phyloP scores from a whole-genome alignment of 2,329 filamentous ascomycete species.

The Exophiala spinifera region DNA sequence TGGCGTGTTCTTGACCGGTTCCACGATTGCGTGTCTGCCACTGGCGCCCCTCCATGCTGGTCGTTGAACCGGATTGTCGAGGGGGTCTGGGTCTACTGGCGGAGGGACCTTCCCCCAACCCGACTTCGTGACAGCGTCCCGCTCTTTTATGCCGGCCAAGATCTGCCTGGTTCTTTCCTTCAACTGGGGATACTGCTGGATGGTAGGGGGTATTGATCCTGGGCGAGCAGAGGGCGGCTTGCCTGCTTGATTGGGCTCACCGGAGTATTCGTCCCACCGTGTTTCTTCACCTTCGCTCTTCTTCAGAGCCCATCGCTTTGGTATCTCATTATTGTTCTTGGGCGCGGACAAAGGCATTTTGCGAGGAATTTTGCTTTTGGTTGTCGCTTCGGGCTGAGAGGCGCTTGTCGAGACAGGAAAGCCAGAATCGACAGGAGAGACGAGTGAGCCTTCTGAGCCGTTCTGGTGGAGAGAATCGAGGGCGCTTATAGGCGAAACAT shows the following conservation, averaged over 20 bases:
- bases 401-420: conserved; percentile 28
- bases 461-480: conserved; percentile 18
- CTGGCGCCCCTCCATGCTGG: conserved; percentile 69
- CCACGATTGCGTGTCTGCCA: conserved; percentile 63
- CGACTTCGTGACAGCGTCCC: conserved; percentile 34
- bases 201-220: conserved; percentile 27
- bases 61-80: conserved; percentile 47
- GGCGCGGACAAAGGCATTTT: conserved; percentile 29
- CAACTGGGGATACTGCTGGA: conserved; percentile 32
- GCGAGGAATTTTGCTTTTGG: conserved; percentile 24
- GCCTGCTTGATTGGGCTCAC: conserved; percentile 59
- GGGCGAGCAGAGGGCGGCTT: conserved; percentile 34
- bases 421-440: conserved; percentile 33
- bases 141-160: conserved; percentile 30
- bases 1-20: conserved; percentile 61
- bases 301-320: conserved; percentile 19
- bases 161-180: conserved; percentile 40
- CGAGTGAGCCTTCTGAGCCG: conserved; percentile 26
- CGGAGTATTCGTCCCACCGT: conserved; percentile 65
- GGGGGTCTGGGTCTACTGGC: conserved; percentile 39
- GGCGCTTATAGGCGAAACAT: conserved; percentile 31
- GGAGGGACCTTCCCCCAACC: conserved; percentile 31
- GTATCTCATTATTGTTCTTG: conserved; percentile 21
- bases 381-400: conserved; percentile 13
- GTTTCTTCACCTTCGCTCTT: conserved; percentile 37